Evolutionary conservation across 2,329 filamentous ascomycete species (phyloP).

Genomic region (Coleophoma crateriformis): DNA sequence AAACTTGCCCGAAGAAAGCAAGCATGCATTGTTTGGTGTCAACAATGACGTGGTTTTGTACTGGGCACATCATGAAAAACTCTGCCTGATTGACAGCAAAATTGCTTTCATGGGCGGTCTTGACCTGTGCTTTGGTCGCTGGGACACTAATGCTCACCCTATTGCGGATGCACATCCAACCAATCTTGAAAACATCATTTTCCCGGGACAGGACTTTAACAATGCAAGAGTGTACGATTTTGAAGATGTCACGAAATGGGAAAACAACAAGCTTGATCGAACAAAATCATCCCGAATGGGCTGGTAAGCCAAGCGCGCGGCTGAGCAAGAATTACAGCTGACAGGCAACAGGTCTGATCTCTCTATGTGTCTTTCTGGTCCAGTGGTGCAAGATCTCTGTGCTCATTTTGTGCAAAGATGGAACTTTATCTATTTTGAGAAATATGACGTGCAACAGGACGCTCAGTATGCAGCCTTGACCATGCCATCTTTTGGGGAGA

Average conservation of each 20-base stretch:
- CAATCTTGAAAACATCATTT: slow-evolving; percentile 70
- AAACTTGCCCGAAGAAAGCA: slow-evolving; percentile 64
- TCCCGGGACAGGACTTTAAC: slow-evolving; percentile 90
- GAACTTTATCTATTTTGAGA: slow-evolving; percentile 85
- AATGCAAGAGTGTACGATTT: slow-evolving; percentile 84
- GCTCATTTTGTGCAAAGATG: slow-evolving; percentile 81
- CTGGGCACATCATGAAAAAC: slow-evolving; percentile 93
- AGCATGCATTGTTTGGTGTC: slow-evolving; percentile 78
- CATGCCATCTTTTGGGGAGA: slow-evolving; percentile 1
- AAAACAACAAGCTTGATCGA: slow-evolving; percentile 82
- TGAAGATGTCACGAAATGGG: slow-evolving; percentile 66
- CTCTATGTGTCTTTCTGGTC: slow-evolving; percentile 68
- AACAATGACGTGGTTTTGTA: slow-evolving; percentile 77
- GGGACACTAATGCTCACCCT: slow-evolving; percentile 82
- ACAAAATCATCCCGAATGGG: slow-evolving; percentile 80
- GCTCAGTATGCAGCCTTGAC: slow-evolving; percentile 35
- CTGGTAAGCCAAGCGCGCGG: slow-evolving; percentile 43
- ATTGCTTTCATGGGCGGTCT: slow-evolving; percentile 88
- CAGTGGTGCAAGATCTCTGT: slow-evolving; percentile 68
- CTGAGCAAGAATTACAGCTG: not conserved
- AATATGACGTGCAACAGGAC: slow-evolving; percentile 55
- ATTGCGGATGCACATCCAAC: slow-evolving; percentile 72
- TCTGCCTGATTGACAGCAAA: slow-evolving; percentile 74
- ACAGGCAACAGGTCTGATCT: slow-evolving; percentile 55
- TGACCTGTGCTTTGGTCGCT: slow-evolving; percentile 82